Base-by-base conservation (phyloP, 106 monocot species). In the Triglochin maritima region DNA sequence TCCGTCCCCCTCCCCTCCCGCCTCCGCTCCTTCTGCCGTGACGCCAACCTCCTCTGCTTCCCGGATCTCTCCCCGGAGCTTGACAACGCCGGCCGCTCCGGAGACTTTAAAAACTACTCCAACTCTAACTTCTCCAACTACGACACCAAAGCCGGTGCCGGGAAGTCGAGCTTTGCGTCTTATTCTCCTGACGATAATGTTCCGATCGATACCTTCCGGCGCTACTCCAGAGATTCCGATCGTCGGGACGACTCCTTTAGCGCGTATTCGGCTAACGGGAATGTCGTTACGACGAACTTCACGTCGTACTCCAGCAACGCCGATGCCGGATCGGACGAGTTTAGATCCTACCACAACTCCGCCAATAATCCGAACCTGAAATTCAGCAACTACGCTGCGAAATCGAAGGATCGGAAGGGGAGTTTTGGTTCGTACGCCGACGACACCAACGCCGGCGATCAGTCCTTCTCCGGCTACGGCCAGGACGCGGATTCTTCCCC, bases 271-370 rank as follows among this genome's bases (percentile, higher is more conserved):
- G 60, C 68, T 43, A 51, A 81, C 15, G 92, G 85, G 56, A 92
- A 88, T 68, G 80, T 88, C 46, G 83, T 76, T 61, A 89, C 88
- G 60, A n/a, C 78, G 57, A 98, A 98, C 77, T 92, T 98, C 88
- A 89, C 92, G 65, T 73, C 72, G n/a, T 98, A 98, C 75, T 86
- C 71, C 71, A 50, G 78, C 69, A 49, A 57, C 59, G 71, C 87
- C 17, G 67, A 63, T 12, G 88, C 82, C 53, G 98, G 88, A 41
- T 7, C 81, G 57, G 77, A 77, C 44, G 61, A 68, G 4, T 98
- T 92, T 74, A 6, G 72, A 42, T 3, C 64, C 67, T 92, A 92
- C 72, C 76, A 63, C 67, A 57, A 43, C 5, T 16, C 42, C n/a
- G n/a, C 73, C 64, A 90, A 96, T 71, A 76, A 70, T 47, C 85